Percentiles rank a stretch among this genome's conserved stretches.
Conservation (phyloP, 257 asterid genomes). For the Lycium barbarum region DNA sequence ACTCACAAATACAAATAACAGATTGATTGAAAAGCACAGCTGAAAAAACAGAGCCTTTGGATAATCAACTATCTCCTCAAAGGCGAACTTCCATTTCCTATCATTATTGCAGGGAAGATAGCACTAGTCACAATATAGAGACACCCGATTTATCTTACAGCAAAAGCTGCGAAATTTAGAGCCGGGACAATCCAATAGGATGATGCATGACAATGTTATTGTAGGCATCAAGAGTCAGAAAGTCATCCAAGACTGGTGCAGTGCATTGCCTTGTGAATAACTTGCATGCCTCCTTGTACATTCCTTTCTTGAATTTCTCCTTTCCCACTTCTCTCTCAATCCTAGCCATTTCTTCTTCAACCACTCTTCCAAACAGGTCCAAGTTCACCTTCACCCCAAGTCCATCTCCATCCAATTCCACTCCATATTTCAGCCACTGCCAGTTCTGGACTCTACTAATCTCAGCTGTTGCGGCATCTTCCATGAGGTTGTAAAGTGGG, state of each 20-base stretch:
- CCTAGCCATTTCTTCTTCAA: constrained; percentile 93
- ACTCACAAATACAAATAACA: not conserved
- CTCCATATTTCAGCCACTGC: constrained; percentile 91
- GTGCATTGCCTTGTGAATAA: constrained; percentile 82
- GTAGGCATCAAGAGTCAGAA: constrained; percentile 85
- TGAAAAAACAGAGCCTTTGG: not conserved
- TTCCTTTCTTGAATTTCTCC: constrained; percentile 75
- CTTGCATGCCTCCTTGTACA: constrained; percentile 82
- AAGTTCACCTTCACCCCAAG: constrained; percentile 71
- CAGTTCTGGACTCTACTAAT: constrained; percentile 96
- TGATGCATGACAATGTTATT: constrained; percentile 69
- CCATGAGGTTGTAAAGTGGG: constrained; percentile 97
- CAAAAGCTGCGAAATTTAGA: constrained; percentile 38
- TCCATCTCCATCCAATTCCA: constrained; percentile 83
- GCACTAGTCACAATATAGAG: not conserved
- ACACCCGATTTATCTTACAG: not conserved
- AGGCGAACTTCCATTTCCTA: not conserved
- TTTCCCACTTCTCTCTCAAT: constrained; percentile 80
- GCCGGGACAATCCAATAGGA: constrained; percentile 61
- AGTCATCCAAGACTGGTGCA: constrained; percentile 70
- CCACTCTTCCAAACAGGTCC: constrained; percentile 83
- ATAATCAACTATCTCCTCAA: not conserved
- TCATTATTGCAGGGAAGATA: not conserved
- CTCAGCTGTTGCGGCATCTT: constrained; percentile 98
- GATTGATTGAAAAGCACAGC: not conserved